Evolutionary conservation across 1,139 yeast genomes (phyloP).

Genomic region (Taphrina pruni): DNA sequence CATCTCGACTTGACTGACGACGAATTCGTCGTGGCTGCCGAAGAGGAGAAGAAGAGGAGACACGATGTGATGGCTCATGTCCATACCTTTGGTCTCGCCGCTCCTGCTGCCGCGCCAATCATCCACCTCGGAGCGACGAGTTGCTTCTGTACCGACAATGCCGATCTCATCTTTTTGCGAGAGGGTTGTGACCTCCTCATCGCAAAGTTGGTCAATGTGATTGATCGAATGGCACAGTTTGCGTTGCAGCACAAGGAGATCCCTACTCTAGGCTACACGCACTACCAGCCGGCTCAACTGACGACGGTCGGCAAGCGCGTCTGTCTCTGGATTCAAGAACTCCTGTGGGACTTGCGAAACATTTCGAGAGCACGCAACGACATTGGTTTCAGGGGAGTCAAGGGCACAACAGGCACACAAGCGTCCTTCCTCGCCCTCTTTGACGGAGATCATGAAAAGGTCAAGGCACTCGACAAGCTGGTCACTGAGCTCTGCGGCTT

Average conservation of each 20-base stretch:
- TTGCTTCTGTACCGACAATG: constrained; percentile 96
- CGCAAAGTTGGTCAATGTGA: constrained; percentile 94
- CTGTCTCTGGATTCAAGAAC: constrained; percentile 95
- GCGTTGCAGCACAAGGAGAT: constrained; percentile 90
- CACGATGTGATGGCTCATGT: constrained; percentile 99
- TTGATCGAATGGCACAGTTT: constrained; percentile 83
- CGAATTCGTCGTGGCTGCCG: constrained; percentile 84
- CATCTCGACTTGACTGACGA: constrained; percentile 87
- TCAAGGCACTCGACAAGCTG: constrained; percentile 81
- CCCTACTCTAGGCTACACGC: constrained; percentile 99
- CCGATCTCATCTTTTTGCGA: constrained; percentile 93
- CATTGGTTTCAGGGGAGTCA: constrained; percentile 95
- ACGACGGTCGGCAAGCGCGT: constrained; percentile 99
- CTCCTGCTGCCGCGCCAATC: constrained; percentile 97
- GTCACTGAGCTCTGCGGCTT: constrained; percentile 93
- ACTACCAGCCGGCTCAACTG: constrained; percentile 98
- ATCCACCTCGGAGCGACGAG: constrained; percentile 98
- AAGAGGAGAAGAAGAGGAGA: constrained; percentile 96
- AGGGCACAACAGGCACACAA: constrained; percentile 99
- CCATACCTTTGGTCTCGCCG: constrained; percentile 87
- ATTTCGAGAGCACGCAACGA: constrained; percentile 95
- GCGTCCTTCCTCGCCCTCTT: constrained; percentile 92
- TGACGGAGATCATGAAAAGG: constrained; percentile 93
- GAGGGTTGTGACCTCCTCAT: constrained; percentile 92
- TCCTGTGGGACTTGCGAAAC: constrained; percentile 97